These are phyloP conservation scores for Pluteus cervinus DNA, from an alignment of 768 basidiomycete species.

Conservation along the genomic window DNA sequence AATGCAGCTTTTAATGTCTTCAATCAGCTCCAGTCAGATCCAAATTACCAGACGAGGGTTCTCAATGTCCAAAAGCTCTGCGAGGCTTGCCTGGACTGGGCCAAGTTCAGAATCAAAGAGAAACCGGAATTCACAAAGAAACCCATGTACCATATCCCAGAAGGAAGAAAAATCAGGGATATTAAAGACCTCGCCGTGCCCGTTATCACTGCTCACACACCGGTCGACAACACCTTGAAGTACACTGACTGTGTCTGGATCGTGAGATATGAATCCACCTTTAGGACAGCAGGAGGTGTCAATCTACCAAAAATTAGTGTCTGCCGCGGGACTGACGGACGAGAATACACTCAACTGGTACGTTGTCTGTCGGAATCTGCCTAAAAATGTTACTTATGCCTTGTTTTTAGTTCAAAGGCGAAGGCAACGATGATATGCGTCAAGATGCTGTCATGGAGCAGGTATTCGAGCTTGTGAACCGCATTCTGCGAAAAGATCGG, in stretches of 20 bases:
- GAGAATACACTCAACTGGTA: constrained; percentile 74
- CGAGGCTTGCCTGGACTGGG: constrained; percentile 67
- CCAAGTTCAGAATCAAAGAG: constrained; percentile 46
- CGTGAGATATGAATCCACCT: constrained; percentile 49
- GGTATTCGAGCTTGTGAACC: constrained; percentile 87
- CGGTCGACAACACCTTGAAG: constrained; percentile 60
- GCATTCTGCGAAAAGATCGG: constrained; percentile 64
- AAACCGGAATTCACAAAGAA: constrained; percentile 13
- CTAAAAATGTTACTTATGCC: background rate
- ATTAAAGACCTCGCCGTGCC: constrained; percentile 66
- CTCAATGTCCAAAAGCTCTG: constrained; percentile 55
- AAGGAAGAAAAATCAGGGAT: constrained; percentile 35
- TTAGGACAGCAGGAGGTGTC: constrained; percentile 66
- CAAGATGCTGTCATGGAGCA: constrained; percentile 99
- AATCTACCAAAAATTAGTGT: constrained; percentile 76
- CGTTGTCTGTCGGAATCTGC: constrained; percentile 17
- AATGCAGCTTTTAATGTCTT: constrained; percentile 63
- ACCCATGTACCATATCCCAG: constrained; percentile 36
- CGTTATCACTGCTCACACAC: constrained; percentile 66
- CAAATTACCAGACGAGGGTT: constrained; percentile 31
- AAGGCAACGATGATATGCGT: constrained; percentile 84
- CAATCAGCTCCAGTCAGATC: constrained; percentile 40
- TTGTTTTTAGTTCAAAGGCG: constrained; percentile 75
- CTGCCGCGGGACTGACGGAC: constrained; percentile 65
- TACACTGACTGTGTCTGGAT: constrained; percentile 76